Evolutionary conservation across 352 stramenopile species (phyloP), one percentile per base, ranked within the genome.

Genomic region (Pythium volutum): DNA sequence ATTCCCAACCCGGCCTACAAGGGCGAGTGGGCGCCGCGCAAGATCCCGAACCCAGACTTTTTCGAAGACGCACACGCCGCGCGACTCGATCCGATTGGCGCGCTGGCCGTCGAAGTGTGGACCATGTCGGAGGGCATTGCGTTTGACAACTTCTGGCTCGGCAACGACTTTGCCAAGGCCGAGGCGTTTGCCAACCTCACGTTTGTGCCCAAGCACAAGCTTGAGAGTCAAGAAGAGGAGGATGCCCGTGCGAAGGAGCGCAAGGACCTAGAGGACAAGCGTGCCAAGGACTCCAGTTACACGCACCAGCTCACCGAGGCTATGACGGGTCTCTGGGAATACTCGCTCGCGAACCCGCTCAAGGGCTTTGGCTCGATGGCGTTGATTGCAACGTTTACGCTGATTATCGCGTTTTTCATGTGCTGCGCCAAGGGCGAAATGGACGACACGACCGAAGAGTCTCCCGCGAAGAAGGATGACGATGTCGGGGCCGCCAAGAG

Each of bases 141-240:
- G 33, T 97, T 98, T 61, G 91, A 98, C 65, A 98, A 98, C 71
- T 93, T 98, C 54, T 91, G 91, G 76, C 73, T 98, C 22, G 88
- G 81, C 14, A 83, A 97, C 63, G 85, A 97, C 47, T 52, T 84
- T 31, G 73, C 74, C 43, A 88, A 93, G 65, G 87, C 87, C 1
- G 75, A 88, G 57, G 74, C 79, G 55, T 96, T 96, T 67, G 86
- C 84, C 1, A 72, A 88, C 18, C 59, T 80, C 4, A 95, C 84
- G 52, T 96, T 87, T 70, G 66, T 62, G 4, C 73, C 76, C 2
- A 97, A 97, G 73, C 80, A 92, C 53, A 66, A 79, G 45, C 62
- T 71, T 4, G 88, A 96, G 54, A 38, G 73, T 23, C 67, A 78
- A n/a, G 74, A 80, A 27, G 69, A 84, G 29, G 68, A 85, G 55